These are phyloP conservation scores for Gentiana macrophylla DNA, from an alignment of 257 asterid genomes.

Conservation along the genomic window DNA sequence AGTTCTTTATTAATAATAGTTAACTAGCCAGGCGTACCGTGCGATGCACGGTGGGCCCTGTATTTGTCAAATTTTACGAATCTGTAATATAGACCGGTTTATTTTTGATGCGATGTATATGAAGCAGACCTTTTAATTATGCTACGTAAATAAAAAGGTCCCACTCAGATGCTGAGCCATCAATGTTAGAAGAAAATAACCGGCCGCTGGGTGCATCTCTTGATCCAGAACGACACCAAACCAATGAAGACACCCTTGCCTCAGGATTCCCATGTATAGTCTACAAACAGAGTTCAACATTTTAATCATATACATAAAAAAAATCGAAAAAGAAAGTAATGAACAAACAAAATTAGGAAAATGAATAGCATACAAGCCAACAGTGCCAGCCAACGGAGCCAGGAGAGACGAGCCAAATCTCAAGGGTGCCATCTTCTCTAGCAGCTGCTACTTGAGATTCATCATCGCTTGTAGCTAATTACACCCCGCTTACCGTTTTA, in stretches of 20 bases:
- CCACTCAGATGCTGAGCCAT: slow-evolving; percentile 89
- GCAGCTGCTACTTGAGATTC: slow-evolving; percentile 95
- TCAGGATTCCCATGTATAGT: slow-evolving; percentile 83
- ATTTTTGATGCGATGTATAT: no score
- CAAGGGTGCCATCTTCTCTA: slow-evolving; percentile 76
- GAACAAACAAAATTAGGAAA: background rate
- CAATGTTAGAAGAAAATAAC: slow-evolving; percentile 71
- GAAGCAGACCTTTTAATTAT: no score
- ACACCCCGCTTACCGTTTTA: no score
- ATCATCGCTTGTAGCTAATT: slow-evolving; percentile 77
- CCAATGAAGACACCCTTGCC: slow-evolving; percentile 73
- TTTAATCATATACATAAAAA: slow-evolving; percentile 2
- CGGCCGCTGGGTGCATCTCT: slow-evolving; percentile 38
- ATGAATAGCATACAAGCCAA: slow-evolving; percentile 50
- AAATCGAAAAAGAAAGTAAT: background rate
- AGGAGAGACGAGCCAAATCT: slow-evolving; percentile 98
- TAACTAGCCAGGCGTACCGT: no score
- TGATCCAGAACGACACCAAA: slow-evolving; percentile 76
- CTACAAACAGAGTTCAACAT: slow-evolving; percentile 22
- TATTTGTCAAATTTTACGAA: no score
- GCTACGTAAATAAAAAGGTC: slow-evolving; percentile 46
- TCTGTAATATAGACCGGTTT: no score
- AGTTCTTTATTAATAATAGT: no score
- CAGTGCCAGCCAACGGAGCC: slow-evolving; percentile 99
- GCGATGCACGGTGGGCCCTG: no score